A percentile compares a stretch with the other conserved stretches of the same genome.
Conservation (phyloP, 2,329 filamentous ascomycete genomes). For the Claviceps sp. region DNA sequence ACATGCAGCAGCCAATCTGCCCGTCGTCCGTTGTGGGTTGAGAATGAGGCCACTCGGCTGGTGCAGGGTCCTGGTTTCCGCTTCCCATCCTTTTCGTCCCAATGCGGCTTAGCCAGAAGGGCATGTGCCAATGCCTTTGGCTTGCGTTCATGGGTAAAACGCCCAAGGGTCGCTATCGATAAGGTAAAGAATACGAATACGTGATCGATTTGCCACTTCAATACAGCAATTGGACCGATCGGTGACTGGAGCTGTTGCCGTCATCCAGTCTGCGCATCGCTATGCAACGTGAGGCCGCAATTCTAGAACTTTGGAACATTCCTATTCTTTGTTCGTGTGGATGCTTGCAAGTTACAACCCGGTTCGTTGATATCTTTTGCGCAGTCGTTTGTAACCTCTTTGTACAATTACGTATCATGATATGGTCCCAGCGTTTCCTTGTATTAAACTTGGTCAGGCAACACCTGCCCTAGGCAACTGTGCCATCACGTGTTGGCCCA, state of each 20-base stretch:
- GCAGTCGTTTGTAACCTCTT: too few species aligned
- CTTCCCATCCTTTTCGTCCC: slow-evolving; percentile 5
- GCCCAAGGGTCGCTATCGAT: slow-evolving; percentile 1
- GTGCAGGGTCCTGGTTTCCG: slow-evolving; percentile 20
- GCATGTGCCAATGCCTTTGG: not conserved
- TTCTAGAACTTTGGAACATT: not conserved
- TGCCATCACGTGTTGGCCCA: not conserved
- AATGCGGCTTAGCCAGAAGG: not conserved
- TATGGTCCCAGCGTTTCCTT: too few species aligned
- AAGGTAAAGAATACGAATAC: slow-evolving; percentile 4
- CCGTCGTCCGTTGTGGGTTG: slow-evolving; percentile 12
- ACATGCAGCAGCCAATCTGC: not conserved
- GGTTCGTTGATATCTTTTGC: not conserved
- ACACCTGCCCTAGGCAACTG: not conserved
- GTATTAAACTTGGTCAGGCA: not conserved
- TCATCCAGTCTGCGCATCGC: not conserved
- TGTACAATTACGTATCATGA: too few species aligned
- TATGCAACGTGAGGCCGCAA: not conserved
- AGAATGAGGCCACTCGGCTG: slow-evolving; percentile 22
- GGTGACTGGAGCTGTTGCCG: not conserved
- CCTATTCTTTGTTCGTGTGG: not conserved
- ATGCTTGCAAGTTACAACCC: not conserved
- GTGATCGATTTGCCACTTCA: not conserved
- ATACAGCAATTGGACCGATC: not conserved
- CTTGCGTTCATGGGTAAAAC: too few species aligned